Evolutionary conservation across 1,284 basidiomycete genomes (phyloP).

Genomic region (Ustilago vetiveriae): DNA sequence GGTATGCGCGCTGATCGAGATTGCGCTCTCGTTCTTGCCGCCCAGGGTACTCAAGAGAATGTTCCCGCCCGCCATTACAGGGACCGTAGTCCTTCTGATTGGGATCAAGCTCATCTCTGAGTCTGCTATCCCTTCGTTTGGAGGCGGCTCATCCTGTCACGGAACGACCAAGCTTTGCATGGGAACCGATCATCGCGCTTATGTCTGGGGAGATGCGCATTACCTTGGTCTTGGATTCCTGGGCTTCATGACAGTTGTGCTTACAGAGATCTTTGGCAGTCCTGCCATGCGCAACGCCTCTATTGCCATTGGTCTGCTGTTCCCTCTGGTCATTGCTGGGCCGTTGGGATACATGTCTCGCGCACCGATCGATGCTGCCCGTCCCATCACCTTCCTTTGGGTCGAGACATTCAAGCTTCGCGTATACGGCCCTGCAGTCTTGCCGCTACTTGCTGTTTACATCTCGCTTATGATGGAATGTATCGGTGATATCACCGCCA

Average conservation of each 20-base stretch:
- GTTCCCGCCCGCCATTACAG: conserved; percentile 84
- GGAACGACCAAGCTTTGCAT: conserved; percentile 72
- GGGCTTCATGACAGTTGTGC: conserved; percentile 78
- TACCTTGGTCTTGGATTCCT: conserved; percentile 87
- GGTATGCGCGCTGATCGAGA: conserved; percentile 82
- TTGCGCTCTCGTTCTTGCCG: conserved; percentile 79
- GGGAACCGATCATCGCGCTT: conserved; percentile 71
- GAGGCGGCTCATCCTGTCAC: conserved; percentile 75
- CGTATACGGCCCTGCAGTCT: conserved; percentile 81
- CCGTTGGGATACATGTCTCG: conserved; percentile 52
- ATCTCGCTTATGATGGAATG: conserved; percentile 76
- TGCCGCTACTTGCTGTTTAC: conserved; percentile 85
- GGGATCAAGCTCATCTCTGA: conserved; percentile 79
- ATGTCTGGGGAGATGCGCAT: conserved; percentile 77
- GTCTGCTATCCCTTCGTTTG: conserved; percentile 81
- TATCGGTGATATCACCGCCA: conserved; percentile 86
- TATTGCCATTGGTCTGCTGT: conserved; percentile 66
- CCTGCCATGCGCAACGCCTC: conserved; percentile 78
- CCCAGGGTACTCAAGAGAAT: conserved; percentile 73
- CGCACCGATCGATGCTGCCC: conserved; percentile 43
- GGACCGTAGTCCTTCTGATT: conserved; percentile 68
- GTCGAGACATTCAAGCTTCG: conserved; percentile 80
- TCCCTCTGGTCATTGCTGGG: conserved; percentile 54
- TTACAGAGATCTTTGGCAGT: conserved; percentile 77
- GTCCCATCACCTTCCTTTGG: conserved; percentile 69